A percentile compares a stretch with the other conserved stretches of the same genome.
Evolutionary conservation across 495 filamentous ascomycete species (phyloP).

Genomic region (Staphylotrichum longicolle): DNA sequence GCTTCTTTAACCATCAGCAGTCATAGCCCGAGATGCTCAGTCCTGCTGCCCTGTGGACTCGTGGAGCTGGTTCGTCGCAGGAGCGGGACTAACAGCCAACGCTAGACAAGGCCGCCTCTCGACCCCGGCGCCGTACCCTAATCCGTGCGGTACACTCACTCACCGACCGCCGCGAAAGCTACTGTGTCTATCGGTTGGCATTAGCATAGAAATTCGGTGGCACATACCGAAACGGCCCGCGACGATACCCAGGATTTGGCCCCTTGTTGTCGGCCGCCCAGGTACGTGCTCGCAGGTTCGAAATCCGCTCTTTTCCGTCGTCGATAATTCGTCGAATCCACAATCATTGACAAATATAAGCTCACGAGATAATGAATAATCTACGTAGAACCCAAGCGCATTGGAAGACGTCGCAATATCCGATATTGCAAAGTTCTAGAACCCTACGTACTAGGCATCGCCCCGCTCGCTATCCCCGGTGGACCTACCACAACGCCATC

Average conservation of each 20-base stretch:
- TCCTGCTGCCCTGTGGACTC: not conserved
- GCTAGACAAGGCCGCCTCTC: not conserved
- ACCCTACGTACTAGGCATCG: not conserved
- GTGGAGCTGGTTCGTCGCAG: constrained; percentile 3
- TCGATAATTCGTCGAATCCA: too few species aligned
- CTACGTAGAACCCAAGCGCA: too few species aligned
- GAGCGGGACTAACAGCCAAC: not conserved
- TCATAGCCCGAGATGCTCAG: not conserved
- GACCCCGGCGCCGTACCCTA: constrained; percentile 3
- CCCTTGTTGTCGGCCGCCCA: not conserved
- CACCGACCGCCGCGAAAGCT: too few species aligned
- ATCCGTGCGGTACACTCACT: too few species aligned
- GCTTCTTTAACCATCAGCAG: constrained; percentile 3
- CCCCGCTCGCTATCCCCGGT: not conserved
- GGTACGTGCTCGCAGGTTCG: too few species aligned
- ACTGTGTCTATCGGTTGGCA: too few species aligned
- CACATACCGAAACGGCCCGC: not conserved
- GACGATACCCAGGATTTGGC: not conserved
- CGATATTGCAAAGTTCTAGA: constrained; percentile 4
- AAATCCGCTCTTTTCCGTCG: too few species aligned
- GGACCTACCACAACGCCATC: not conserved
- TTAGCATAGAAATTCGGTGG: not conserved
- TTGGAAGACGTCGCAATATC: too few species aligned
- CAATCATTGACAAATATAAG: not conserved
- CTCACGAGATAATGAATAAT: constrained; percentile 3